A percentile compares a stretch with the other conserved stretches of the same genome.
These are phyloP conservation scores for Pleomassaria siparia DNA, from an alignment of 2,329 filamentous ascomycete species.

Conservation along the genomic window DNA sequence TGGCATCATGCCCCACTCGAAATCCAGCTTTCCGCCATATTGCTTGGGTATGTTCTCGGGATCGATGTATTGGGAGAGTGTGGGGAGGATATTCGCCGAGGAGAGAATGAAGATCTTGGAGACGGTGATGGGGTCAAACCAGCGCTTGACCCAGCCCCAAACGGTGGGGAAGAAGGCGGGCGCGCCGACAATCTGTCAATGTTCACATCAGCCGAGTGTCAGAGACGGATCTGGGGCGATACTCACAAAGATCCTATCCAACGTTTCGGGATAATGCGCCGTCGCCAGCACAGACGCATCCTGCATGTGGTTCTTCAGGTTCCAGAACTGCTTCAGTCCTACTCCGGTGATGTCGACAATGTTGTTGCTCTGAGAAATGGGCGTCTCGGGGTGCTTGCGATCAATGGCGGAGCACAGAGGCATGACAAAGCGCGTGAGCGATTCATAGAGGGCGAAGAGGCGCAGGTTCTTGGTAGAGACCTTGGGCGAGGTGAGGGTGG, in stretches of 20 bases:
- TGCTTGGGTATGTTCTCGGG: conserved; percentile 79
- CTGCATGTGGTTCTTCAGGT: conserved; percentile 91
- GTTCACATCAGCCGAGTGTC: neutral
- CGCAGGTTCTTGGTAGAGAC: conserved; percentile 76
- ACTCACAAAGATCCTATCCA: conserved; percentile 74
- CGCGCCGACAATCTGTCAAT: conserved; percentile 75
- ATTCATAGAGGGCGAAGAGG: conserved; percentile 91
- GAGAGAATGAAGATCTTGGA: conserved; percentile 94
- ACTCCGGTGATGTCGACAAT: conserved; percentile 92
- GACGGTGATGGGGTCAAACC: conserved; percentile 81
- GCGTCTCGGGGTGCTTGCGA: conserved; percentile 73
- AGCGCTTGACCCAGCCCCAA: conserved; percentile 93
- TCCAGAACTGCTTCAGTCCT: conserved; percentile 93
- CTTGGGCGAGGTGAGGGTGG: conserved; percentile 62
- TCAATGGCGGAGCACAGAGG: conserved; percentile 80
- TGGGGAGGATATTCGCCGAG: conserved; percentile 70
- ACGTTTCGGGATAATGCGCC: conserved; percentile 90
- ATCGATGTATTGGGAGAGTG: conserved; percentile 80
- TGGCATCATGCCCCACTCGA: conserved; percentile 74
- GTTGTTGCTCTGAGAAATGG: conserved; percentile 89
- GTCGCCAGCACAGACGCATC: conserved; percentile 85
- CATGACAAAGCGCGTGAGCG: conserved; percentile 82
- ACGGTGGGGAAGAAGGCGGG: conserved; percentile 90
- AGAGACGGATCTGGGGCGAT: neutral
- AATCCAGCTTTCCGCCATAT: conserved; percentile 87